Percentiles rank a stretch among this genome's conserved stretches.
phyloP scores from a whole-genome alignment of 139 green algal genomes.

The Spirogloea muscicola region DNA sequence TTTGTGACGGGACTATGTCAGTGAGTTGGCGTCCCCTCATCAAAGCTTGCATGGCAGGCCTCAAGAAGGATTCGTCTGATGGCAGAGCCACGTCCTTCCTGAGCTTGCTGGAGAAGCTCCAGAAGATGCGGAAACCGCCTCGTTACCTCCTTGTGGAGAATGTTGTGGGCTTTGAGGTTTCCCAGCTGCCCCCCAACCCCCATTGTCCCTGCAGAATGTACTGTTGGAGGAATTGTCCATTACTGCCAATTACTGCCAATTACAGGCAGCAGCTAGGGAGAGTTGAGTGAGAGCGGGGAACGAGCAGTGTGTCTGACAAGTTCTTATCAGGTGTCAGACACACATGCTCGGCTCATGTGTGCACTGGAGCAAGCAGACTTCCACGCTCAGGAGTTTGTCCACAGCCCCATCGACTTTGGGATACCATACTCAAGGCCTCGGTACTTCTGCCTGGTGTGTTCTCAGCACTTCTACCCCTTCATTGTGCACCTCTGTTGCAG shows the following conservation, averaged over 20 bases:
- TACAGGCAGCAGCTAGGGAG: background rate
- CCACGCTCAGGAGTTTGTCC: slow-evolving; percentile 63
- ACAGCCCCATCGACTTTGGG: slow-evolving; percentile 63
- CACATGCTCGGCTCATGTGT: slow-evolving; percentile 13
- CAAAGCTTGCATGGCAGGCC: background rate
- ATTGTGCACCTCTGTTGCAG: too few species aligned
- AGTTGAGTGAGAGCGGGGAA: background rate
- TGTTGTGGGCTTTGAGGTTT: slow-evolving; percentile 72
- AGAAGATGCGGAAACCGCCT: slow-evolving; percentile 42
- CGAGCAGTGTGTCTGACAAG: too few species aligned
- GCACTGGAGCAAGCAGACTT: slow-evolving; percentile 13
- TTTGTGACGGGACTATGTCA: too few species aligned
- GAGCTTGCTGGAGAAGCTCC: slow-evolving; percentile 51
- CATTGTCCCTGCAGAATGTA: background rate
- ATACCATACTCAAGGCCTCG: slow-evolving; percentile 71
- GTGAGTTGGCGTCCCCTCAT: too few species aligned
- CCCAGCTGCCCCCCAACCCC: background rate
- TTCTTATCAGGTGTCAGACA: background rate
- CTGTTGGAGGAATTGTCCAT: background rate
- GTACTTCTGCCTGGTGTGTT: slow-evolving; percentile 65
- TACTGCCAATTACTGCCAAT: background rate
- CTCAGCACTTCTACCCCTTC: background rate
- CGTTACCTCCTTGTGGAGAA: slow-evolving; percentile 70
- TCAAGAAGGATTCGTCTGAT: slow-evolving; percentile 50
- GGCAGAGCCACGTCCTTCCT: slow-evolving; percentile 59